Conservation (phyloP, 768 basidiomycete species). For the Mycena alexandri region DNA sequence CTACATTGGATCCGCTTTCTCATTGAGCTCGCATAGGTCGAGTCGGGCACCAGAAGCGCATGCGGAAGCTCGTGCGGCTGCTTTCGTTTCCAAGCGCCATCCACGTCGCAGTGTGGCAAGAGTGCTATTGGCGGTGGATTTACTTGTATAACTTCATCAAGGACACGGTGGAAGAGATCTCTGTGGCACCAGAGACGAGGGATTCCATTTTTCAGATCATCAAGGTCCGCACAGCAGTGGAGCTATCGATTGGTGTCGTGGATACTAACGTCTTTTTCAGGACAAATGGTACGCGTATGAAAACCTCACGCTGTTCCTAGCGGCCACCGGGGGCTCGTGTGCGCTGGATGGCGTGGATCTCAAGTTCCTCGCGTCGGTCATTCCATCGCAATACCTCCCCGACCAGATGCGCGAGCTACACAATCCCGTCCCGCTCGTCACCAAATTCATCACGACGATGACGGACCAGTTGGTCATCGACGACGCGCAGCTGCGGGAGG, state of each 20-base stretch:
- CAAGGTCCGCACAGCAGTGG: slow-evolving; percentile 22
- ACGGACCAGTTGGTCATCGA: slow-evolving; percentile 78
- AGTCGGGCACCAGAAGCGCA: slow-evolving; percentile 82
- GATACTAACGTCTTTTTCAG: slow-evolving; percentile 49
- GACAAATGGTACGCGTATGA: slow-evolving; percentile 88
- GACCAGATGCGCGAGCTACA: slow-evolving; percentile 77
- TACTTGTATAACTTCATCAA: slow-evolving; percentile 71
- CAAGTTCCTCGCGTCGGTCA: slow-evolving; percentile 62
- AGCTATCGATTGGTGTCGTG: slow-evolving; percentile 13
- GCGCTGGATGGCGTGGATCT: slow-evolving; percentile 65
- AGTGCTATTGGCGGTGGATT: slow-evolving; percentile 84
- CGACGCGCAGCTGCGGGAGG: slow-evolving; percentile 77
- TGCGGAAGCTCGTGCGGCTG: slow-evolving; percentile 76
- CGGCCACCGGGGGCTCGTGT: slow-evolving; percentile 78
- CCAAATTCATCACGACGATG: slow-evolving; percentile 74
- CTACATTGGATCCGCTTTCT: no score
- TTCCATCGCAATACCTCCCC: slow-evolving; percentile 72
- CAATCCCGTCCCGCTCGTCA: slow-evolving; percentile 69
- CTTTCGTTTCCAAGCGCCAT: slow-evolving; percentile 73
- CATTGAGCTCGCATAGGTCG: slow-evolving; percentile 65
- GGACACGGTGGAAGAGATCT: slow-evolving; percentile 50
- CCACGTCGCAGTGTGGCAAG: slow-evolving; percentile 87
- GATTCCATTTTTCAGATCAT: slow-evolving; percentile 38
- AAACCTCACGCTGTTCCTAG: slow-evolving; percentile 83
- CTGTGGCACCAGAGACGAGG: slow-evolving; percentile 45